Base-by-base conservation (phyloP, 805 yeast species). In the Sungouiella thailandica region DNA sequence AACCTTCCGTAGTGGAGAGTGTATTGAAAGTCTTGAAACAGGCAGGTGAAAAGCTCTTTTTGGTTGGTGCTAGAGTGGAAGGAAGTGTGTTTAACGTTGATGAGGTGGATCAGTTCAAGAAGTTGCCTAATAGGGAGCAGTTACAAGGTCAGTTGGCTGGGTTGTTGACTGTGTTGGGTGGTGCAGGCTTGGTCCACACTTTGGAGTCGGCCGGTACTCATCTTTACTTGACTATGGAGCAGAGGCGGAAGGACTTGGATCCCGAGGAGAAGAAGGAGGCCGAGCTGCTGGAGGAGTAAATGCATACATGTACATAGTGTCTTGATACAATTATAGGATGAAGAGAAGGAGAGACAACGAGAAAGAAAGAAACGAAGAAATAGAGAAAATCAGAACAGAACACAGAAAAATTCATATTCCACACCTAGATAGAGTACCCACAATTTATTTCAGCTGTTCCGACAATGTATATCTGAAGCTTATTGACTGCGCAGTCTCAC, bases 31-130 rank as follows among this genome's bases (percentile, higher is more conserved):
- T 77, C 18, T 53, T 88, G 31, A 80, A 77, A 45, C 56, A 68
- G 26, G 74, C 81, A 26, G 77, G 76, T 49, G 96, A 87, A 49
- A 78, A 78, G 54, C 64, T 93, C 45, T 76, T 89, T 38, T 61
- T 93, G 27, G 71, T 90, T 41, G 98, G 97, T 25, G 97, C 95
- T 19, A 77, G 78, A 49, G 69, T 90, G 22, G 95, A 87, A 42
- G 68, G 70, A 15, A 68, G 70, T 8, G 65, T 78, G 11, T 69
- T 70, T 47, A 75, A 77, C 46, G 44, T 74, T 17, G 62, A 60
- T 1, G 68, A 78, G 35, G 60, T 89, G 31, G 66, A 74, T 27
- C 48, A 68, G 42, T 83, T 85, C 67, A 83, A 86, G 64, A 76
- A 73, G 23, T 71, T 93, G 52, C 93, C 95, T 27, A 60, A 78